Evolutionary conservation across 2,329 filamentous ascomycete genomes (phyloP), one percentile per base, ranked within the genome.

Genomic region (Aureobasidium sp.): DNA sequence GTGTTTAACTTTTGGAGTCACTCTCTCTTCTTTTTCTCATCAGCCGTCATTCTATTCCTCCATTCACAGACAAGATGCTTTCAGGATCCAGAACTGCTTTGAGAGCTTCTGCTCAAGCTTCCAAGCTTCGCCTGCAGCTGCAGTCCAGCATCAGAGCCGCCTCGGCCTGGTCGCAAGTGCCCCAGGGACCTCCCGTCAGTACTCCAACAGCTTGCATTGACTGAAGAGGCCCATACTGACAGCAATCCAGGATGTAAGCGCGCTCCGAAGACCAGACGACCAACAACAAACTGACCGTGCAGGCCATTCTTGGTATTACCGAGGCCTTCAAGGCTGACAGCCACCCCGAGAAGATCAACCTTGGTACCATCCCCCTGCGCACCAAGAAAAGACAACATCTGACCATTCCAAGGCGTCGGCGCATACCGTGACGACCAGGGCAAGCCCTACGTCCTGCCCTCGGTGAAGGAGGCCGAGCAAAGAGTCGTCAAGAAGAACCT

Each of bases 311-410:
- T 62, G 88, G 89, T 75, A 91, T 99, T 78, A 97, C 94, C 65
- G 94, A 99, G 80, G 94, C 94, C 64, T 99, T 94, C 88, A 99
- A 97, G 84, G 92, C 92, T 77, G 94, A 99, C 75, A 83, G 81
- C 71, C 93, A 95, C 77, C 80, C 85, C 65, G 85, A 96, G 81
- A 99, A 97, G 86, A 97, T 99, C 82, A 97, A 97, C 81, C 81
- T 99, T 64, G 94, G 89, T 88, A 79, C 71, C 82, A 15, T n/a
- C 15, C 38, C 46, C 31, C 45, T 53, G 17, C 31, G 21, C 6
- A 49, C 23, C 19, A 21, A 27, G 10, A 51, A 4, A 37, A 49
- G 21, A 42, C 42, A 42, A 40, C 21, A 49, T 60, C 61, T 55
- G 53, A 60, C 46, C 35, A 7, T 37, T 40, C 2, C n/a, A 67